These are phyloP conservation scores for Verticillium dahliae DNA, from an alignment of 2,329 filamentous ascomycete species.

Conservation along the genomic window DNA sequence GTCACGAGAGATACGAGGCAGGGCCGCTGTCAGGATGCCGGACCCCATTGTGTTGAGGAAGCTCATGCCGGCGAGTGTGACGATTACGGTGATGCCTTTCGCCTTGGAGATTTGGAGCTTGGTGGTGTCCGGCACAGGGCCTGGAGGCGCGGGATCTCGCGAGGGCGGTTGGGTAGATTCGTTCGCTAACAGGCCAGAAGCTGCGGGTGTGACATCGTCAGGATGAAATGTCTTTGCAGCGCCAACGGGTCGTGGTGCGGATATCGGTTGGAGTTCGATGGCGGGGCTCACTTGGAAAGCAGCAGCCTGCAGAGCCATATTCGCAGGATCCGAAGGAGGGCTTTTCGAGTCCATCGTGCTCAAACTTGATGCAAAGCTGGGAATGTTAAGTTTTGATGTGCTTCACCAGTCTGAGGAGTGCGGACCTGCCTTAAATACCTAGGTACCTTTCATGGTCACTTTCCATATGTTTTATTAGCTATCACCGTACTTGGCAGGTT, in stretches of 20 bases:
- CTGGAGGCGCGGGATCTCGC: not conserved
- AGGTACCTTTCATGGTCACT: too few species aligned
- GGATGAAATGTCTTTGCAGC: not conserved
- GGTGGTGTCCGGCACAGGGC: not conserved
- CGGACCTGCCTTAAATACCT: not conserved
- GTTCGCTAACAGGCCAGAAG: not conserved
- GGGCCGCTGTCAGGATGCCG: slow-evolving; percentile 27
- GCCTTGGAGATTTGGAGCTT: slow-evolving; percentile 15
- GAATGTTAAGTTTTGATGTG: not conserved
- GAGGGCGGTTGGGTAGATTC: not conserved
- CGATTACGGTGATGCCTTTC: slow-evolving; percentile 18
- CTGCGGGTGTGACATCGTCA: not conserved
- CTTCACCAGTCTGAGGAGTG: not conserved
- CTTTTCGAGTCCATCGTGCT: not conserved
- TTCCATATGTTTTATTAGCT: too few species aligned
- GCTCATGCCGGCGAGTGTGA: slow-evolving; percentile 24
- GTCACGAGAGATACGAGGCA: slow-evolving; percentile 29
- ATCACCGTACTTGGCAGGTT: too few species aligned
- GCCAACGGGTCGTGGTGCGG: not conserved
- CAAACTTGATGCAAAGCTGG: too few species aligned
- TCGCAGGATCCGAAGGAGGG: not conserved
- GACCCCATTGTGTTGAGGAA: slow-evolving; percentile 29
- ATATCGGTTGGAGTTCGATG: slow-evolving; percentile 1
- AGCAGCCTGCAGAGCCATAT: not conserved
- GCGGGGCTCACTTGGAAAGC: not conserved